These are phyloP conservation scores for Candida frijolesensis DNA, from an alignment of 1,139 yeast species.

Conservation along the genomic window DNA sequence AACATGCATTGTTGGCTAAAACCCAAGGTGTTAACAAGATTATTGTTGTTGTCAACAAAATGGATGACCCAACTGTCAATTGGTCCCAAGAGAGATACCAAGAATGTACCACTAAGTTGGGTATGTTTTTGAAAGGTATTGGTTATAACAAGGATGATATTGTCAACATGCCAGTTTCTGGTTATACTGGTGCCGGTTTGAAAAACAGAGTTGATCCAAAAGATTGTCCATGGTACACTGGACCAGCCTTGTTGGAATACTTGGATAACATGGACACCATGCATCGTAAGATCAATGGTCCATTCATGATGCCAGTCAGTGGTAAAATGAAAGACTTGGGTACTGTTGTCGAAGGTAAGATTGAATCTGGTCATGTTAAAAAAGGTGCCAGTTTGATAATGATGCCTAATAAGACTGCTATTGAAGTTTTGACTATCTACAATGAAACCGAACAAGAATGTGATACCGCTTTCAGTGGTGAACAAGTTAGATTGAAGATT, in stretches of 20 bases:
- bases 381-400: conserved; percentile 74
- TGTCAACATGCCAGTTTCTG: conserved; percentile 94
- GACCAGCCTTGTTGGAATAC: conserved; percentile 89
- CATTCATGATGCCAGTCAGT: conserved; percentile 95
- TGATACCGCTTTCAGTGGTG: conserved; percentile 89
- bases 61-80: conserved; percentile 96
- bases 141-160: conserved; percentile 90
- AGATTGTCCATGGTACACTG: conserved; percentile 90
- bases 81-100: conserved; percentile 97
- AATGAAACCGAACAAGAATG: conserved; percentile 97
- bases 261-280: conserved; percentile 81
- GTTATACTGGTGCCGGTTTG: conserved; percentile 95
- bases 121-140: conserved; percentile 78
- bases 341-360: conserved; percentile 95
- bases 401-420: conserved; percentile 87
- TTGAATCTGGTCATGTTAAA: conserved; percentile 91
- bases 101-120: conserved; percentile 87
- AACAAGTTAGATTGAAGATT: conserved; percentile 89
- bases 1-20: conserved; percentile 96
- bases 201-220: conserved; percentile 75
- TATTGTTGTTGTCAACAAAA: conserved; percentile 92
- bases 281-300: conserved; percentile 87
- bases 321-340: conserved; percentile 97
- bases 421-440: conserved; percentile 84
- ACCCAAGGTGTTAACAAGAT: conserved; percentile 96